Evolutionary conservation across 306 rosid species (phyloP).

Genomic region (Fagus sylvatica): DNA sequence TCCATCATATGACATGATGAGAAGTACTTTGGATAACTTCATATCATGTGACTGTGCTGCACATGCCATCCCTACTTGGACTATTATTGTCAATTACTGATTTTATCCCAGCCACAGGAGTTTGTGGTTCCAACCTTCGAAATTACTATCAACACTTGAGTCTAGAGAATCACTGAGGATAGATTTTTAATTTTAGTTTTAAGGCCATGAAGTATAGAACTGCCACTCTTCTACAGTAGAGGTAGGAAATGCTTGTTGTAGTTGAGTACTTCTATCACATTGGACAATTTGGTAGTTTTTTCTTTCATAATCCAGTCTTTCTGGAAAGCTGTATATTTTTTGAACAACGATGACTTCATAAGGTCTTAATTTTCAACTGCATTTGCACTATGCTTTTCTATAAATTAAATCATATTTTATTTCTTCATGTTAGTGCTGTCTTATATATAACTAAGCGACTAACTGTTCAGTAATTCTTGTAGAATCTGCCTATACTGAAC

Average conservation of each 20-base stretch:
- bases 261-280: neutral
- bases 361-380: neutral
- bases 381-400: neutral
- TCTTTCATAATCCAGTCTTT: neutral
- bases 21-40: neutral
- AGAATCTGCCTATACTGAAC: constrained; percentile 42
- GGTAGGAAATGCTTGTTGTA: neutral
- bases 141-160: neutral
- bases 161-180: neutral
- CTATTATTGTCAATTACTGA: neutral
- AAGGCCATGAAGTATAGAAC: neutral
- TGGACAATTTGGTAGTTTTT: neutral
- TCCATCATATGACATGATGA: neutral
- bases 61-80: neutral
- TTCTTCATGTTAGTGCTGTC: neutral
- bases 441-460: constrained; percentile 16
- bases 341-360: neutral
- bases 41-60: neutral
- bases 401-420: neutral
- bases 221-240: neutral
- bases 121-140: neutral
- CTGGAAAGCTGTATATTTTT: neutral
- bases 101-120: neutral
- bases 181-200: neutral
- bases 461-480: constrained; percentile 13